These are phyloP conservation scores for Apodospora peruviana DNA, from an alignment of 495 filamentous ascomycete species.

Conservation along the genomic window DNA sequence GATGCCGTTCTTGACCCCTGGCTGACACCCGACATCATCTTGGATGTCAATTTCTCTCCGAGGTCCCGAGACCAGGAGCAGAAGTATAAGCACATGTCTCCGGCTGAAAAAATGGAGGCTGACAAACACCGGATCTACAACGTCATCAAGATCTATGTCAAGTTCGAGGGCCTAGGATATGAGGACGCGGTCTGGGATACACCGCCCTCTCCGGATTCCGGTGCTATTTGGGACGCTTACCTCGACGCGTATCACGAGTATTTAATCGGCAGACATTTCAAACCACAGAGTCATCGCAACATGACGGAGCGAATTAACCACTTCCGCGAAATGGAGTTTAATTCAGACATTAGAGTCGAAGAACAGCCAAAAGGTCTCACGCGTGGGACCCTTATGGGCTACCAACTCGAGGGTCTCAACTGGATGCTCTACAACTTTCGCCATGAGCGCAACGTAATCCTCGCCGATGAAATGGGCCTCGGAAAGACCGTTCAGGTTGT, in stretches of 20 bases:
- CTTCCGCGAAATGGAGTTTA: constrained; percentile 61
- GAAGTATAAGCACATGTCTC: constrained; percentile 32
- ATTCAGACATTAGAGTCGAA: constrained; percentile 56
- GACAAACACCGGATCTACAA: constrained; percentile 64
- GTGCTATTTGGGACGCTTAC: constrained; percentile 75
- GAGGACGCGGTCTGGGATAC: constrained; percentile 88
- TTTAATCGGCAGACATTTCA: constrained; percentile 66
- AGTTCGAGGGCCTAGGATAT: constrained; percentile 93
- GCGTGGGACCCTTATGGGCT: constrained; percentile 82
- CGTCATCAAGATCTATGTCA: constrained; percentile 68
- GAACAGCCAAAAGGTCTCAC: constrained; percentile 67
- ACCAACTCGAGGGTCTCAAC: constrained; percentile 90
- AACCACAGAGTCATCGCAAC: constrained; percentile 41
- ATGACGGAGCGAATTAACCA: constrained; percentile 58
- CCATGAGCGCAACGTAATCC: constrained; percentile 75
- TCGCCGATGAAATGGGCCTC: constrained; percentile 98
- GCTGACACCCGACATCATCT: constrained; percentile 79
- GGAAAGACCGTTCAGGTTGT: constrained; percentile 98
- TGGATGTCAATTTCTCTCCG: constrained; percentile 56
- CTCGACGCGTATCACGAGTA: constrained; percentile 77
- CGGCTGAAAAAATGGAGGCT: constrained; percentile 48
- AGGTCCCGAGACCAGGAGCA: constrained; percentile 34
- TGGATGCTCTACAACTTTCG: constrained; percentile 96
- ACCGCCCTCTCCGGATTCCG: constrained; percentile 62
- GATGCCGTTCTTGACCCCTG: constrained; percentile 83